These are phyloP conservation scores for Nasturtium officinale DNA, from an alignment of 345 rosid species.

Conservation along the genomic window DNA sequence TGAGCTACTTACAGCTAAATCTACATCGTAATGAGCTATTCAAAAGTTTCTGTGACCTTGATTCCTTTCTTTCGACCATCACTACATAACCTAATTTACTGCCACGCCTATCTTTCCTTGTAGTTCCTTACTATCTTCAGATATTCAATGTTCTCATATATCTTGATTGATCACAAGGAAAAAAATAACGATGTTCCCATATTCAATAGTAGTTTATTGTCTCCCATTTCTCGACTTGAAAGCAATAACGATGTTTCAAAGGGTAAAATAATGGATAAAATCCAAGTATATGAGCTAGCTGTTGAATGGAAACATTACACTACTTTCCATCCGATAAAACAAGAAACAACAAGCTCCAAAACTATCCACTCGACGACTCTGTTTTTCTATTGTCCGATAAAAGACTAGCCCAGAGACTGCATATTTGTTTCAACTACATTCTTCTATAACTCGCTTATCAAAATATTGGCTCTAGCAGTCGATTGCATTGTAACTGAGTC, in stretches of 20 bases:
- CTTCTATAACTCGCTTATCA: conserved; percentile 12
- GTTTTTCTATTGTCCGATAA: background rate
- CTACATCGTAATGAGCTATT: conserved; percentile 8
- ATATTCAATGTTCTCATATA: background rate
- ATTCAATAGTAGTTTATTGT: background rate
- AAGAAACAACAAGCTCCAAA: background rate
- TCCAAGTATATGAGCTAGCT: conserved; percentile 17
- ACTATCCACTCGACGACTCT: background rate
- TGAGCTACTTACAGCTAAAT: conserved; percentile 25
- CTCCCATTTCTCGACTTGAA: background rate
- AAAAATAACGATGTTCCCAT: background rate
- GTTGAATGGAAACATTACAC: background rate
- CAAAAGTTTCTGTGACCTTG: background rate
- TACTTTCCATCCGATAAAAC: background rate
- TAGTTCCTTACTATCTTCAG: background rate
- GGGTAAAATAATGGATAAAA: conserved; percentile 8
- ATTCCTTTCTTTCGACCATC: background rate
- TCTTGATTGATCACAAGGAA: background rate
- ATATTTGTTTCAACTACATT: conserved; percentile 11
- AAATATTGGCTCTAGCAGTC: background rate
- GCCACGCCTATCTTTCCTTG: background rate
- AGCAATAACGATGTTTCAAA: background rate
- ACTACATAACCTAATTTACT: background rate
- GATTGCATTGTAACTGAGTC: background rate
- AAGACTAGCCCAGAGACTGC: background rate